Percentiles rank a stretch among this genome's conserved stretches.
These are phyloP conservation scores for Saccharomycodes ludwigii DNA, from an alignment of 805 yeast genomes.

Conservation along the genomic window DNA sequence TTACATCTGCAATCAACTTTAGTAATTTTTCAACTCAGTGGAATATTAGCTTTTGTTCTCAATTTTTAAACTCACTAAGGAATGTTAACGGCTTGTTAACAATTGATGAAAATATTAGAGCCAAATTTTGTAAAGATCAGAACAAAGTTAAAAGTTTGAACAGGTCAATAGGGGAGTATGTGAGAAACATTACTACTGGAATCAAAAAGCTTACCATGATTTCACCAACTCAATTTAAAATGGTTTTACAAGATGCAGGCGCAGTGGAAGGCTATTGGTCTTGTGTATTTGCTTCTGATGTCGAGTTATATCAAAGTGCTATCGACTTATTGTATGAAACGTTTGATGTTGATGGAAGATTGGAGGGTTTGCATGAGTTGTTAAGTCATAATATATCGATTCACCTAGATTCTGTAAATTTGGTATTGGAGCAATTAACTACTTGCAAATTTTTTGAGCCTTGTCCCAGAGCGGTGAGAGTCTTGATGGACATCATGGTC, in stretches of 20 bases:
- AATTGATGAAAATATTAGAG: conserved; percentile 12
- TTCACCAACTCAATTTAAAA: conserved; percentile 24
- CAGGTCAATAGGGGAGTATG: conserved; percentile 1
- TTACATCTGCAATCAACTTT: not conserved
- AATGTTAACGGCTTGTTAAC: conserved; percentile 22
- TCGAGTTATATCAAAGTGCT: conserved; percentile 50
- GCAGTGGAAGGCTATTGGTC: conserved; percentile 62
- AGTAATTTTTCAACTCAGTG: not conserved
- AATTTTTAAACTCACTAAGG: conserved; percentile 18
- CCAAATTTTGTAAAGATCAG: conserved; percentile 14
- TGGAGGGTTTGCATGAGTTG: conserved; percentile 55
- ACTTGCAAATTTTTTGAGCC: conserved; percentile 49
- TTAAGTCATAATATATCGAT: conserved; percentile 32
- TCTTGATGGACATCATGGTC: conserved; percentile 59
- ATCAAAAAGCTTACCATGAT: conserved; percentile 28
- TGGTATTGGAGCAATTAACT: conserved; percentile 33
- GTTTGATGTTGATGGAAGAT: conserved; percentile 68
- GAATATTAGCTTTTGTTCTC: conserved; percentile 7
- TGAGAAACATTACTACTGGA: conserved; percentile 14
- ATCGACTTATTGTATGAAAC: conserved; percentile 63
- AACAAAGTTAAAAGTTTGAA: conserved; percentile 18
- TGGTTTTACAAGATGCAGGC: conserved; percentile 28
- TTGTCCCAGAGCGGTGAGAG: conserved; percentile 60
- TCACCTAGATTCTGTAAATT: conserved; percentile 37
- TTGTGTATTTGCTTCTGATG: conserved; percentile 53